Evolutionary conservation across 164 flowering plant genomes (phyloP), one percentile per base, ranked within the genome.

Genomic region (Aristolochia fimbriata): DNA sequence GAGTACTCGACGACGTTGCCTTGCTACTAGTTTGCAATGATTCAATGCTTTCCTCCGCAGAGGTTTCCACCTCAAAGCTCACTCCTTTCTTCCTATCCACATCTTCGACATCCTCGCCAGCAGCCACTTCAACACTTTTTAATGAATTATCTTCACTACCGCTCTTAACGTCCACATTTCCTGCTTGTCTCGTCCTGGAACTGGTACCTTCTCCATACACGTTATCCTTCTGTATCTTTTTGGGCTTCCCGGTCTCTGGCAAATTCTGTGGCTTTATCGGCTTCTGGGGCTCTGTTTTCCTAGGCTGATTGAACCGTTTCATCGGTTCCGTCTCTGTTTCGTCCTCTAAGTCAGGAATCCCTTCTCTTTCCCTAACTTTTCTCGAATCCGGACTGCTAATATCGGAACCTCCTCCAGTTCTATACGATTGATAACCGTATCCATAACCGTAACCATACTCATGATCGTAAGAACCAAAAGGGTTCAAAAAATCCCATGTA

Each of bases 271-370:
- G 30, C 10, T 37, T 37, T 37, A 6, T 37, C 4, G 43, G 43
- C 4, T 37, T 37, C 43, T 37, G 43, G 8, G 43, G 43, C 59
- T 67, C 72, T 51, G 63, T 81, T 58, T 64, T 72, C 50, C 62
- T 71, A 19, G 19, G 22, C 53, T 6, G 19, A 15, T 22, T 22
- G 22, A 50, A 22, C 22, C 19, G 17, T 22, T 37, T 46, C 59
- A 78, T 87, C 14, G 47, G 74, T 68, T 87, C 89, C 8, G 58
- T 30, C 19, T 52, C 49, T 0, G 80, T 79, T 61, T 88, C 99
- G 45, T 94, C 97, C 71, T 94, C 99, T 72, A 94, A 78, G 62
- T 91, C 93, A 31, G 99, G 99, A 74, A 94, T 94, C 31, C 97
- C 97, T 67, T 94, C 99, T 55, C 91, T 81, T 66, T 76, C 83